These are phyloP conservation scores for Exsudoporus floridanus DNA, from an alignment of 1,284 basidiomycete species.

Conservation along the genomic window DNA sequence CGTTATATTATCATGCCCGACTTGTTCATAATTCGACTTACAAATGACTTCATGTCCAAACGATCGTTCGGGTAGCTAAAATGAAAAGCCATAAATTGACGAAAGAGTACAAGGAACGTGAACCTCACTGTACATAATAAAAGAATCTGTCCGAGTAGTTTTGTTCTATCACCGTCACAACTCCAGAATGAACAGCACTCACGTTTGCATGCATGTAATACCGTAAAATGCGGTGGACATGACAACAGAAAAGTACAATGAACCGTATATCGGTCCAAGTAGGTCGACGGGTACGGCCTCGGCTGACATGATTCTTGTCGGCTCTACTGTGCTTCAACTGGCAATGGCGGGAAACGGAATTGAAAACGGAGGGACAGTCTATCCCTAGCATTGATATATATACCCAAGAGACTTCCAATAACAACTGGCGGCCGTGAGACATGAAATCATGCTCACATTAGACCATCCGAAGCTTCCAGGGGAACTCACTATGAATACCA, in stretches of 20 bases:
- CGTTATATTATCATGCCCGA: not conserved
- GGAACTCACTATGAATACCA: not conserved
- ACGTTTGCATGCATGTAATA: slow-evolving; percentile 20
- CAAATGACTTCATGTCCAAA: slow-evolving; percentile 7
- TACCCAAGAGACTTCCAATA: not conserved
- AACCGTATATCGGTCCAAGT: not conserved
- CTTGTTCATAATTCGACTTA: not conserved
- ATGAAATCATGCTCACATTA: not conserved
- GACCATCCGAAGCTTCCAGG: not conserved
- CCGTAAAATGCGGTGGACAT: slow-evolving; percentile 12
- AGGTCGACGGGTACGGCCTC: fast-evolving
- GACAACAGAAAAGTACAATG: slow-evolving; percentile 7
- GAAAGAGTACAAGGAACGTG: not conserved
- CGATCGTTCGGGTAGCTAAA: slow-evolving; percentile 12
- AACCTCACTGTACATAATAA: slow-evolving; percentile 13
- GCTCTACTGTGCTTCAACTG: not conserved
- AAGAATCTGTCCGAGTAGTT: slow-evolving; percentile 9
- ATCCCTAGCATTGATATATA: not conserved
- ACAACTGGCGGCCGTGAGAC: not conserved
- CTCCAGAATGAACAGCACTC: not conserved
- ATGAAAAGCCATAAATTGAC: not conserved
- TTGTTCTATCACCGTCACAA: too few species aligned
- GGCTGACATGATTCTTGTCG: not conserved
- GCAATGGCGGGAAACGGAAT: too few species aligned
- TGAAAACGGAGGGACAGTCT: not conserved